Evolutionary conservation across 208 protist species (phyloP).

Genomic region (Trypanosoma cruzi): DNA sequence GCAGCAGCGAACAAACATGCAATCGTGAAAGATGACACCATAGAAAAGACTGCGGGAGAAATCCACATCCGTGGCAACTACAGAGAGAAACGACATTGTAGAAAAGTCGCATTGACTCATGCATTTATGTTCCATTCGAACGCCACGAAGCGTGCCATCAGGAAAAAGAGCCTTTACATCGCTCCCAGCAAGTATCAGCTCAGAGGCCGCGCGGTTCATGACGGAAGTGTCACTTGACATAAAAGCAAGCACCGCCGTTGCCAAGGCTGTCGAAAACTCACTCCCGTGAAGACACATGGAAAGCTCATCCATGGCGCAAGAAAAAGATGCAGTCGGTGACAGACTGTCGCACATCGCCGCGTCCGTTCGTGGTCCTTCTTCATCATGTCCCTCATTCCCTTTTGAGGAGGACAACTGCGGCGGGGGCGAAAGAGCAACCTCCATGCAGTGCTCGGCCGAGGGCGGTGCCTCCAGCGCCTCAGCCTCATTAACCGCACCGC

Average conservation of each 20-base stretch:
- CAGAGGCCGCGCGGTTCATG: slow-evolving; percentile 17
- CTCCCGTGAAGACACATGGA: neutral
- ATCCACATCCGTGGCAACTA: slow-evolving; percentile 47
- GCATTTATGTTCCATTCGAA: slow-evolving; percentile 38
- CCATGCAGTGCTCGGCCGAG: slow-evolving; percentile 10
- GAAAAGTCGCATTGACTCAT: slow-evolving; percentile 65
- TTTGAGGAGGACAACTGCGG: neutral
- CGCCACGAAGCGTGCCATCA: slow-evolving; percentile 28
- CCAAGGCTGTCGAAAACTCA: slow-evolving; percentile 7
- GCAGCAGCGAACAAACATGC: slow-evolving; percentile 55
- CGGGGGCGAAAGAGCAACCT: slow-evolving; percentile 5
- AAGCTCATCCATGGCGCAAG: slow-evolving; percentile 6
- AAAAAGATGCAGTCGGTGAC: neutral
- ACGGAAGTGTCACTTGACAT: slow-evolving; percentile 12
- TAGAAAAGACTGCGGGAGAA: slow-evolving; percentile 68
- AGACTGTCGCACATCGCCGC: neutral
- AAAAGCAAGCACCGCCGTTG: slow-evolving; percentile 18
- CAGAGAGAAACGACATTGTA: slow-evolving; percentile 38
- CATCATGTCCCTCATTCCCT: neutral
- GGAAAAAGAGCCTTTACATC: slow-evolving; percentile 72
- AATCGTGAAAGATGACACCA: slow-evolving; percentile 30
- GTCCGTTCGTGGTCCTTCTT: neutral
- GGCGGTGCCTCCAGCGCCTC: neutral
- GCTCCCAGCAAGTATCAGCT: slow-evolving; percentile 53
- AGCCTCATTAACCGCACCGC: neutral